Evolutionary conservation across 2,329 filamentous ascomycete species (phyloP).

Genomic region (Talaromyces amestolkiae): DNA sequence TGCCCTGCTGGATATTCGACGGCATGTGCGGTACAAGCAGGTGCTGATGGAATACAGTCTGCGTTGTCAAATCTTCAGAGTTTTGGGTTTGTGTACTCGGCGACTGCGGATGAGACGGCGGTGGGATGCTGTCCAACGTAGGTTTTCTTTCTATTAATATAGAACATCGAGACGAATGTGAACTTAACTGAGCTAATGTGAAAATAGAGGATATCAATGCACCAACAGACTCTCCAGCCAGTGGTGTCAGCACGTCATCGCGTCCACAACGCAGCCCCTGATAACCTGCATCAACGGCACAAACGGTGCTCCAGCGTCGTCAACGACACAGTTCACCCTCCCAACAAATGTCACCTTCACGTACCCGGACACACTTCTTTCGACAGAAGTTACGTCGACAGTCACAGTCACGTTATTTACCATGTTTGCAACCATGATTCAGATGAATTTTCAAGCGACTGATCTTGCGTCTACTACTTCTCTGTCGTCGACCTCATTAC

Average conservation of each 20-base stretch:
- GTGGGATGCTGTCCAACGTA: slow-evolving; percentile 16
- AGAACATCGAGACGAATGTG: too few species aligned
- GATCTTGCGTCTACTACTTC: background rate
- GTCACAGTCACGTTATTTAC: background rate
- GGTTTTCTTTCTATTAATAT: background rate
- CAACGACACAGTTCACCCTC: background rate
- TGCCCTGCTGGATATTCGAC: slow-evolving; percentile 13
- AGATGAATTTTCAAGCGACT: slow-evolving; percentile 2
- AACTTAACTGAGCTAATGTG: background rate
- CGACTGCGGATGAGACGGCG: slow-evolving; percentile 2
- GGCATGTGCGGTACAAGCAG: slow-evolving; percentile 10
- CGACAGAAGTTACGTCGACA: background rate
- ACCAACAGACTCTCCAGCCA: background rate
- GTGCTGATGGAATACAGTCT: background rate
- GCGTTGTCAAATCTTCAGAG: background rate
- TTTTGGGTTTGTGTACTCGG: background rate
- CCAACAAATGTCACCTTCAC: background rate
- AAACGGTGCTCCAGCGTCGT: background rate
- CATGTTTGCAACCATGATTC: background rate
- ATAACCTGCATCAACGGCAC: slow-evolving; percentile 4
- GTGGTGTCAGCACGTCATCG: slow-evolving; percentile 3
- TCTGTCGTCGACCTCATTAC: background rate
- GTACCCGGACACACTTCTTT: background rate
- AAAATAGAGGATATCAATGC: slow-evolving; percentile 5
- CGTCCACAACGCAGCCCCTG: background rate